Base-by-base conservation (phyloP, 2,329 filamentous ascomycete genomes). In the Cordyceps tenuipes region DNA sequence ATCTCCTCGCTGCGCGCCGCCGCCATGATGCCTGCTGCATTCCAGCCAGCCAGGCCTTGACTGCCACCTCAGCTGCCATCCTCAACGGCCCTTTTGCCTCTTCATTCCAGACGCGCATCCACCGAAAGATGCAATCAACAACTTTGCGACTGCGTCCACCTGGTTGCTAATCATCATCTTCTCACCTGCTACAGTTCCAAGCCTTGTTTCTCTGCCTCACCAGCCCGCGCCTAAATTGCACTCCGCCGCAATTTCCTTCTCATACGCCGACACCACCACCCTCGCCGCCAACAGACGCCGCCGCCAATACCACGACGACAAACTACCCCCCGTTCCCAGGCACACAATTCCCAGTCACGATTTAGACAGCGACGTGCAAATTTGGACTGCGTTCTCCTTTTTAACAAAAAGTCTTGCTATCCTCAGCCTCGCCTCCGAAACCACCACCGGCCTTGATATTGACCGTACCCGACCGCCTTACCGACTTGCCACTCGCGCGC, bases 61-160 rank as follows among this genome's bases (percentile, higher is more conserved):
- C 49, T 26, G 19, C 57, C 50, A 21, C 36, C 52, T 61, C 39
- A 39, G 47, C 46, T 36, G 8, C 34, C 43, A 19, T 19, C 39
- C 23, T 46, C 52, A 26, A 57, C 47, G 59, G 29, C 52, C 47
- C 36, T 47, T 54, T n/a, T n/a, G 50, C 43, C 36, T 55, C 52
- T 46, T 6, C 59, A 57, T 61, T 61, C 59, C 52, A 61, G 59
- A 61, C 59, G 52, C 59, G 51, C 51, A 49, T 55, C 52, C 58
- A 58, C 48, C 12, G 47, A 13, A 8, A 47, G n/a, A 59, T 10
- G 36, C 55, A 48, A 53, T 59, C 41, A 59, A 59, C 49, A 59
- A 59, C 39, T 31, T 59, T 41, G 49, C 57, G 49, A 47, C 39
- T 51, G 19, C 13, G 36, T 39, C 52, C 21, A 26, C 26, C 39